Evolutionary conservation across 805 yeast genomes (phyloP), one percentile per base, ranked within the genome.

Genomic region (Nakazawaea holstii): DNA sequence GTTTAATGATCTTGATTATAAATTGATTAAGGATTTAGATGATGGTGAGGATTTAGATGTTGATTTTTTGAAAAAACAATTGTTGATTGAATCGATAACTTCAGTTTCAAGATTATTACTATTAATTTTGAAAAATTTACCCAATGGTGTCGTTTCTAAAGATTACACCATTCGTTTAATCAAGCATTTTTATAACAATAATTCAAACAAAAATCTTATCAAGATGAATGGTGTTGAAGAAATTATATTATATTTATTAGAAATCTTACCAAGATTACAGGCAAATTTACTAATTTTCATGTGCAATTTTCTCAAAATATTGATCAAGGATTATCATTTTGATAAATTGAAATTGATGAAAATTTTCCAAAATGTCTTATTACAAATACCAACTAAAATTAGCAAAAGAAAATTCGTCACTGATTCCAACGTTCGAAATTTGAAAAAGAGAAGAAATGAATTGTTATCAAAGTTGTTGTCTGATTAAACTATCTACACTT

Each of bases 251-350:
- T 66, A 32, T 54, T 63, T 72, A 6, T 49, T 72, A 33, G 77
- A 72, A 39, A 59, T 55, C 4, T 50, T 72, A 8, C 73, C 75
- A 8, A 60, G 70, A 4, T 55, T 68, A 35, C 65, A 73, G 43
- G 70, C 70, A 27, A 72, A 72, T 47, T 66, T 69, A 8, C 53
- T 72, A 53, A 62, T 72, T 29, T 73, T 68, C 47, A 35, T 73
- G 28, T 55, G 62, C 14, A 64, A 70, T 9, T 72, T 73, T 52
- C 52, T 73, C 35, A 58, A 67, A n/a, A 29, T 48, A 4, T 39
- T 37, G 29, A 30, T 35, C 27, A 39, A 33, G 2, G 43, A 46
- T 8, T 31, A 26, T 14, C 14, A 37, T 11, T 46, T 46, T 17
- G 60, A 58, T 3, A 51, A 42, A 24, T 67, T 56, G 49, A 50